Evolutionary conservation across 208 protist species (phyloP), one percentile per base, ranked within the genome.

Genomic region (Acanthamoeba sp.): DNA sequence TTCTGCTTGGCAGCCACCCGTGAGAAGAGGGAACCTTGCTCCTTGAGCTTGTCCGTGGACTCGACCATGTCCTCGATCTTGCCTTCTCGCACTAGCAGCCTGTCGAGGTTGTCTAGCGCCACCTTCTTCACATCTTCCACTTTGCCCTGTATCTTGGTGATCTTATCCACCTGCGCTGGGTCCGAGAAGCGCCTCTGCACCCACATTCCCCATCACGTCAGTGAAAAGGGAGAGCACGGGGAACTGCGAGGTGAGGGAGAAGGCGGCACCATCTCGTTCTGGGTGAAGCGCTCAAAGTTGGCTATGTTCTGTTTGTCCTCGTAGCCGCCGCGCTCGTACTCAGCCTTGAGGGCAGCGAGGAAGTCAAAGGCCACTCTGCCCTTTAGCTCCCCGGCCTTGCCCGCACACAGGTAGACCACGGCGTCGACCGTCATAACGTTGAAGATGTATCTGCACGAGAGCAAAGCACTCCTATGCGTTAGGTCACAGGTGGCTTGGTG

Each of bases 81-180:
- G 3, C 78, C 78, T 59, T 87, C 45, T 59, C 78, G 78, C 45
- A 62, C 78, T 10, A 87, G 45, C 14, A 59, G n/a, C 78, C 45
- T 87, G 45, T 87, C 78, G 12, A 87, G 42, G 78, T 87, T 87
- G 29, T 59, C 45, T 4, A 87, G 78, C 45, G 78, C 78, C n/a
- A 87, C 78, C 48, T 87, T 50, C 45, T 87, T 87, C 78, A 87
- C 78, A n/a, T 87, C 78, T 22, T 87, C 78, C 24, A 87, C 78
- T 27, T 87, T 87, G n/a, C 78, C 78, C 45, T 87, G 78, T 6
- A 87, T 50, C 48, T 87, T 87, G 45, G 45, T 40, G 38, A 87
- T 87, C 45, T 87, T 87, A 45, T 87, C 78, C 38, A 87, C 78
- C 78, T 87, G 78, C 22, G 78, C 78, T 87, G 78, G 78, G 78